Conservation (phyloP, 1,139 yeast species). For the Suhomyces maxii region DNA sequence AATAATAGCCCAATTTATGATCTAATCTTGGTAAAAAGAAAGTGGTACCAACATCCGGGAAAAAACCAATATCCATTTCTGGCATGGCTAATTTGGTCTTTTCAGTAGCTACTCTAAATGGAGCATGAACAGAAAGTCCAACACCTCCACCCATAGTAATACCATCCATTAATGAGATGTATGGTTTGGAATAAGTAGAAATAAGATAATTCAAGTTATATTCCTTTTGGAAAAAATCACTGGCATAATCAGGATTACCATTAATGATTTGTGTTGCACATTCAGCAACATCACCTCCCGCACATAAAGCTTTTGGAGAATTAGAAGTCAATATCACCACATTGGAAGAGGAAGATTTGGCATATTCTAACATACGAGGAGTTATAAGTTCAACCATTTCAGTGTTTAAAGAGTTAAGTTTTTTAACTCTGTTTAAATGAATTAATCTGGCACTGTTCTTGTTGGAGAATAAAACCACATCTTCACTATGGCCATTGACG, state of each 20-base stretch:
- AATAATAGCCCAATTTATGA: constrained; percentile 79
- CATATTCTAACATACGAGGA: constrained; percentile 75
- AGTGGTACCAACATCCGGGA: constrained; percentile 94
- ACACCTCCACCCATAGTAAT: constrained; percentile 99
- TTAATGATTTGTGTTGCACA: constrained; percentile 55
- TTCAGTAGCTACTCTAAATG: constrained; percentile 90
- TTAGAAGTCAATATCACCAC: constrained; percentile 70
- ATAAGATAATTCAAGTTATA: constrained; percentile 78
- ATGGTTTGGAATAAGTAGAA: constrained; percentile 82
- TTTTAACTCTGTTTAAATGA: constrained; percentile 75
- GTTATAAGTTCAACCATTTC: constrained; percentile 76
- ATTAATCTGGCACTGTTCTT: constrained; percentile 71
- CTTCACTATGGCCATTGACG: constrained; percentile 34
- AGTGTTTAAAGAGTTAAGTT: constrained; percentile 80
- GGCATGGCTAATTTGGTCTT: constrained; percentile 95
- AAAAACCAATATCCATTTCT: constrained; percentile 94
- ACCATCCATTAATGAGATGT: constrained; percentile 83
- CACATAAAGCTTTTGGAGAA: constrained; percentile 66
- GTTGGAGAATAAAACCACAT: constrained; percentile 61
- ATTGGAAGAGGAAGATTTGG: constrained; percentile 65
- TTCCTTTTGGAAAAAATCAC: constrained; percentile 74
- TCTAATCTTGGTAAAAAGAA: constrained; percentile 84
- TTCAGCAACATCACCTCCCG: constrained; percentile 94
- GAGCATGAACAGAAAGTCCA: constrained; percentile 89
- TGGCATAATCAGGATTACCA: constrained; percentile 53